Base-by-base conservation (phyloP, 495 filamentous ascomycete species). In the Neurospora tetrasperma region DNA sequence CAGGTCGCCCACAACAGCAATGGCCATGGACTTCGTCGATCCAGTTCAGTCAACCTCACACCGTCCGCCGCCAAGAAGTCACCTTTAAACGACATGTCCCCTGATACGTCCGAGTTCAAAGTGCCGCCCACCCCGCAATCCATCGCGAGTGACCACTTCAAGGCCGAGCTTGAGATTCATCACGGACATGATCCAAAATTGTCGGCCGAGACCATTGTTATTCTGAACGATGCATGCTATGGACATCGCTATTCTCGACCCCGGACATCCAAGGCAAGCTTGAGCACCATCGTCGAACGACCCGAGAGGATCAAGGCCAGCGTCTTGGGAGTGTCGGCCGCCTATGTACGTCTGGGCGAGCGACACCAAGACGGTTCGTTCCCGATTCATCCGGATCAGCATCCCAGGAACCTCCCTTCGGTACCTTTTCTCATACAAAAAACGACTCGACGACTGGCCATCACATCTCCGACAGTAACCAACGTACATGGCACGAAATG, bases 201-300 rank as follows among this genome's bases (percentile, higher is more conserved):
- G 20, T 78, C 77, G 48, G 82, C 91, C 31, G 89, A 92, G 76
- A 93, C 93, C 0, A 80, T 95, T 3, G 94, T 97, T 11, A 86
- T 99, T 41, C 78, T 98, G 5, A 93, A 98, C 73, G 96, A 99
- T 80, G 89, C 90, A 70, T 97, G 95, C 83, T 99, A 98, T 76
- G 94, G 93, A 12, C 96, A 99, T 80, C 90, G 92, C 2, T 98
- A 88, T 78, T 92, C 93, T 14, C 87, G 96, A 31, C 93, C 93
- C n/a, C 89, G 90, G 44, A 89, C 91, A 0, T 88, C 87, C 3
- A 89, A 88, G 70, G 84, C 83, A 4, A 85, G 84, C 5, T 85
- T 98, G 0, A 88, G 79, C 70, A 90, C 87, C 48, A 95, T 98
- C 69, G 93, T 98, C 16, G 96, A 99, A 81, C 86, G 95, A 43